These are phyloP conservation scores for Glycine latifolia DNA, from an alignment of 306 rosid genomes.

Conservation along the genomic window DNA sequence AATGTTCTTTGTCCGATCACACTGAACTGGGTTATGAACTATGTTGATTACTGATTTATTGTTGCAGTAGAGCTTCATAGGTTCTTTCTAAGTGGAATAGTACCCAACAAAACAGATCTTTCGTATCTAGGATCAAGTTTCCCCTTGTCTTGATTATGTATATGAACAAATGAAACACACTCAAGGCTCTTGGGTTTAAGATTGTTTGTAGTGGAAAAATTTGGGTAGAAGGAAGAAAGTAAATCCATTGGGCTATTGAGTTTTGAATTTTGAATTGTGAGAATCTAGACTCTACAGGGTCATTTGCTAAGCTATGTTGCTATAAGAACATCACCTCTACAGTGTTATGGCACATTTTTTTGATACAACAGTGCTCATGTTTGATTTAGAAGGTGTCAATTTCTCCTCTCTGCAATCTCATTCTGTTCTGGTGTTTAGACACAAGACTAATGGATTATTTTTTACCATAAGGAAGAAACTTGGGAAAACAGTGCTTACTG, in stretches of 20 bases:
- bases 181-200: background rate
- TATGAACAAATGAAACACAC: background rate
- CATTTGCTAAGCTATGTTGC: background rate
- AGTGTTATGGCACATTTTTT: background rate
- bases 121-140: background rate
- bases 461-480: background rate
- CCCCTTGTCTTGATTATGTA: background rate
- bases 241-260: background rate
- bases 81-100: background rate
- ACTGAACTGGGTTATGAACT: background rate
- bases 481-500: background rate
- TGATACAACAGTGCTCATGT: background rate
- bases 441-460: background rate
- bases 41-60: background rate
- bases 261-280: background rate
- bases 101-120: background rate
- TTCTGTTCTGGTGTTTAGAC: background rate
- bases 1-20: background rate
- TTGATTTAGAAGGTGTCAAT: background rate
- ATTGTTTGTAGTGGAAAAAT: constrained; percentile 3
- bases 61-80: background rate
- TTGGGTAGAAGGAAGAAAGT: background rate
- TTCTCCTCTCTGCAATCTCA: background rate
- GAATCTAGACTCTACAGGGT: background rate
- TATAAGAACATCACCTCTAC: background rate